phyloP scores from a whole-genome alignment of 306 rosid species.

The Alnus glutinosa region DNA sequence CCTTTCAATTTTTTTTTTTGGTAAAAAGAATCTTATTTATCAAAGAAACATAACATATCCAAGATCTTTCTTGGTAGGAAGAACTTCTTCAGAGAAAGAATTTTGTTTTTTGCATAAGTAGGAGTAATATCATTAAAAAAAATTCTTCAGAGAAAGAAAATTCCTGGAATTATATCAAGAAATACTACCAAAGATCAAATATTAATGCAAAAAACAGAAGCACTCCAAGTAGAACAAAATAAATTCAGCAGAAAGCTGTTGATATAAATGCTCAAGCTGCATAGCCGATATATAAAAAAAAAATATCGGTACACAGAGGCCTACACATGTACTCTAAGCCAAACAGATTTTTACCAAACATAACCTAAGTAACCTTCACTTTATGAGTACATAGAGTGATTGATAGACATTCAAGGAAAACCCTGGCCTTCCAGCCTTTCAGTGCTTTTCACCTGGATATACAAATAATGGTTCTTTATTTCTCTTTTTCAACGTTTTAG shows the following conservation, averaged over 20 bases:
- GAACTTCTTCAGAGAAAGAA: background rate
- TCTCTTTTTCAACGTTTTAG: slow-evolving; percentile 1
- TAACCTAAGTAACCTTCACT: background rate
- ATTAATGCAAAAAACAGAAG: background rate
- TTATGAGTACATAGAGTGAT: background rate
- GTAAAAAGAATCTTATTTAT: background rate
- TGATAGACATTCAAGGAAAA: background rate
- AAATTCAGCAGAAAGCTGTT: background rate
- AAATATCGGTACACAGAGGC: background rate
- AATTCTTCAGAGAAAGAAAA: background rate
- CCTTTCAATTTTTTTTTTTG: background rate
- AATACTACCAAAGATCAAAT: background rate
- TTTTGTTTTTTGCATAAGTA: too few species aligned
- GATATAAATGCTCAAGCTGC: background rate
- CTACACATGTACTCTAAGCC: background rate
- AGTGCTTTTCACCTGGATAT: background rate
- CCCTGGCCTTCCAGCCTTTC: background rate
- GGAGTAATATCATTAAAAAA: too few species aligned
- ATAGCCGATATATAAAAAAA: background rate
- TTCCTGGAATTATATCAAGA: background rate
- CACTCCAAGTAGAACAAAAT: background rate
- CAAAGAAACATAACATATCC: background rate
- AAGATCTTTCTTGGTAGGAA: background rate
- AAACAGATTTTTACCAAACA: background rate
- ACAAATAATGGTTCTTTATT: background rate